Evolutionary conservation across 495 filamentous ascomycete genomes (phyloP).

Genomic region (Articulospora tetracladia): DNA sequence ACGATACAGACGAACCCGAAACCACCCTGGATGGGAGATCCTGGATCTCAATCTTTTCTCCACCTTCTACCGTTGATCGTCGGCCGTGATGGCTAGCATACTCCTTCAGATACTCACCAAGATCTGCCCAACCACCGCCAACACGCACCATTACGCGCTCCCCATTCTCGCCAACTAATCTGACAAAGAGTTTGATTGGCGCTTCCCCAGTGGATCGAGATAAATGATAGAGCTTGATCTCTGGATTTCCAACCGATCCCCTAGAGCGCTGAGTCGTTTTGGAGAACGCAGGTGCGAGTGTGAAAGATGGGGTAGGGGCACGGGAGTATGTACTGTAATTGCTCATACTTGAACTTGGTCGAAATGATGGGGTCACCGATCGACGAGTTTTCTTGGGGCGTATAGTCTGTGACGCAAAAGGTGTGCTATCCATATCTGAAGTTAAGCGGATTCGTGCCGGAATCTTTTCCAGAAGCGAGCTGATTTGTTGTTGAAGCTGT

Average conservation of each 20-base stretch:
- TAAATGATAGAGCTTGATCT: slow-evolving; percentile 89
- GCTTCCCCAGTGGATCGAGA: slow-evolving; percentile 75
- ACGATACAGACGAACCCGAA: slow-evolving; percentile 12
- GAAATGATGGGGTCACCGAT: slow-evolving; percentile 39
- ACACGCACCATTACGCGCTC: slow-evolving; percentile 97
- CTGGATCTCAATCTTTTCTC: slow-evolving; percentile 54
- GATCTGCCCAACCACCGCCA: slow-evolving; percentile 93
- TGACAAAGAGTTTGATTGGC: slow-evolving; percentile 90
- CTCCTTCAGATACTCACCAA: slow-evolving; percentile 91
- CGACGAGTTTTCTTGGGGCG: slow-evolving; percentile 19
- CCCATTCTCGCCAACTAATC: slow-evolving; percentile 82
- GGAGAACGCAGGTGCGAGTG: slow-evolving; percentile 57
- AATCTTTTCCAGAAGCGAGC: slow-evolving; percentile 74
- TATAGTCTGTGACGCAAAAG: slow-evolving; percentile 13
- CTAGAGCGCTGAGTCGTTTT: slow-evolving; percentile 36
- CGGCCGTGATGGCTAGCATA: slow-evolving; percentile 87
- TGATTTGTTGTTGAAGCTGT: slow-evolving; percentile 76
- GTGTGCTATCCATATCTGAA: slow-evolving; percentile 37
- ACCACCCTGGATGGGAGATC: slow-evolving; percentile 39
- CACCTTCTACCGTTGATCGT: slow-evolving; percentile 36
- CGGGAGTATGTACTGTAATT: slow-evolving; percentile 30
- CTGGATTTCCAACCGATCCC: slow-evolving; percentile 46
- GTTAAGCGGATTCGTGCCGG: slow-evolving; percentile 76
- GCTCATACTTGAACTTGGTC: slow-evolving; percentile 28
- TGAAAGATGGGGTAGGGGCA: slow-evolving; percentile 64